These are phyloP conservation scores for Termitomyces sp. DNA, from an alignment of 768 basidiomycete genomes.

Conservation along the genomic window DNA sequence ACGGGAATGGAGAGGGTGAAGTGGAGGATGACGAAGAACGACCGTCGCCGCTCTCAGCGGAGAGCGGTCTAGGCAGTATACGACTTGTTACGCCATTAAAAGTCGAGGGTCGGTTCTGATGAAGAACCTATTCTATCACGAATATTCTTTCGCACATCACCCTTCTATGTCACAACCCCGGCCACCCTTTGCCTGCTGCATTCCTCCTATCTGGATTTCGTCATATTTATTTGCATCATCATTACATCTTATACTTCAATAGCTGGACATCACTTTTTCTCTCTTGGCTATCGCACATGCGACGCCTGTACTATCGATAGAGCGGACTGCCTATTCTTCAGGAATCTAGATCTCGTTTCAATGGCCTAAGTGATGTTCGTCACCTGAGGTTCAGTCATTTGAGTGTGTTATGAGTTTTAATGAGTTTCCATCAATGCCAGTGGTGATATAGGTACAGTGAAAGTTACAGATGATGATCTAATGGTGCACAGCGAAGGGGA, in stretches of 20 bases:
- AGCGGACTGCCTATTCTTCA: slow-evolving; percentile 2
- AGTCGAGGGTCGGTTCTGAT: slow-evolving; percentile 8
- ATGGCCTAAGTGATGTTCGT: neutral
- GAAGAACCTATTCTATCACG: neutral
- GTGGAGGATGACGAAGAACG: slow-evolving; percentile 16
- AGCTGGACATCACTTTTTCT: slow-evolving; percentile 7
- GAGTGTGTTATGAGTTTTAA: neutral
- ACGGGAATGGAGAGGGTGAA: slow-evolving; percentile 18
- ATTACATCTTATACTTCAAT: slow-evolving; percentile 6
- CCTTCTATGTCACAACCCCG: neutral
- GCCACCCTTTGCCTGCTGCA: neutral
- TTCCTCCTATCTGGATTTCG: neutral
- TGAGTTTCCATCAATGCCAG: neutral
- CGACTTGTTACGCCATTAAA: slow-evolving; percentile 13
- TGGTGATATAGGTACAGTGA: slow-evolving; percentile 6
- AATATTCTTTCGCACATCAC: neutral
- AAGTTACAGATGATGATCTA: slow-evolving; percentile 9
- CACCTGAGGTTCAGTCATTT: too few species aligned
- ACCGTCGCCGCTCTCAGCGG: slow-evolving; percentile 5
- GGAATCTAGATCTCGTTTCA: neutral
- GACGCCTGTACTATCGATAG: slow-evolving; percentile 9
- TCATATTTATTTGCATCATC: slow-evolving; percentile 4
- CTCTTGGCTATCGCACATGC: neutral
- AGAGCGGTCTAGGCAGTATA: slow-evolving; percentile 8
- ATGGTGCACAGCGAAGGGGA: slow-evolving; percentile 2